Evolutionary conservation across 2,329 filamentous ascomycete species (phyloP).

Genomic region (Trichoderma guizhouense): DNA sequence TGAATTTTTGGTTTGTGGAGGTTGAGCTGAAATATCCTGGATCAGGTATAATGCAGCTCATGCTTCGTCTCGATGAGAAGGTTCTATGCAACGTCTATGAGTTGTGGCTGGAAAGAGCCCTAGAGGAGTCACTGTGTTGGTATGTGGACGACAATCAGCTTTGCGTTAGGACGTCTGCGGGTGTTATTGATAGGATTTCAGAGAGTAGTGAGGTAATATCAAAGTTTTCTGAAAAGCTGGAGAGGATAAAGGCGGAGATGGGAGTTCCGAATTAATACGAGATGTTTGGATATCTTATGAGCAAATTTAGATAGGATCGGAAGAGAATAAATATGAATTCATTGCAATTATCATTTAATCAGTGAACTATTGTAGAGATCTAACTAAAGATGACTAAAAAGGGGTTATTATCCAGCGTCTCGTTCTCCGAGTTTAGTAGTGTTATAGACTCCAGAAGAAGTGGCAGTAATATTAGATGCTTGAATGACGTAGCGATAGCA

Average conservation of each 20-base stretch:
- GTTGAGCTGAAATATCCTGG: background rate
- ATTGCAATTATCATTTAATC: background rate
- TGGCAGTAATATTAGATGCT: no score
- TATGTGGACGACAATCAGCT: background rate
- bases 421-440: no score
- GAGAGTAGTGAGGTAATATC: background rate
- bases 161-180: background rate
- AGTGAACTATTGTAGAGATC: background rate
- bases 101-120: background rate
- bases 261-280: background rate
- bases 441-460: no score
- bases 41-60: background rate
- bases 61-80: background rate
- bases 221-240: background rate
- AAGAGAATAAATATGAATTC: background rate
- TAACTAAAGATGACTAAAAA: background rate
- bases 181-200: background rate
- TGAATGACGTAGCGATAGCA: no score
- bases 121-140: background rate
- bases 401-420: no score
- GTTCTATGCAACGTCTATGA: background rate
- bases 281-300: background rate
- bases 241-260: background rate
- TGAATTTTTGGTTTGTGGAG: background rate
- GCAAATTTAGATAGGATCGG: background rate